Base-by-base conservation (phyloP, 2,329 filamentous ascomycete genomes). In the Alternaria conjuncta region DNA sequence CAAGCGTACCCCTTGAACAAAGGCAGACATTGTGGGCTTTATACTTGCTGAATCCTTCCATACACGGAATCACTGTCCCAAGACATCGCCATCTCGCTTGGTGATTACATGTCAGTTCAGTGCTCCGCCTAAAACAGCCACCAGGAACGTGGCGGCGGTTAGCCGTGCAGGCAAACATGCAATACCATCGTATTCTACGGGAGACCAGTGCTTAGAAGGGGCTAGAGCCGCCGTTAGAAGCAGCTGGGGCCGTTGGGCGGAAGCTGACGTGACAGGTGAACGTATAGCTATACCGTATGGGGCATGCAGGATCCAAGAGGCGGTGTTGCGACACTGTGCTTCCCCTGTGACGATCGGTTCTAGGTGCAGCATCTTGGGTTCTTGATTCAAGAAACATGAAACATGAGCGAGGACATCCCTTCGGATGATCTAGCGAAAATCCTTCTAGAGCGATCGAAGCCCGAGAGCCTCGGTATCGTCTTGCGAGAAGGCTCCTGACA, bases 1-100 rank as follows among this genome's bases (percentile, higher is more conserved):
- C 74, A 72, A 77, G 73, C 75, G 72, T 77, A 65, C 44, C 66
- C 43, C 65, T 66, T 59, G 44, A 66, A 45, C 41, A 12, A 60
- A 61, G 65, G 56, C 61, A 32, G 25, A 15, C 13, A 5, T 18
- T 57, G 53, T 45, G 23, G 43, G 54, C 70, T 68, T 74, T 76
- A 74, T 76, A 76, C 66, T 41, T 13, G 21, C 44, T 21, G 12
- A 12, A 47, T 26, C 44, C 45, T 53, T 41, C 49, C 43, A 20
- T 20, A 53, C 46, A 46, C 60, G 56, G 55, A 20, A 13, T 23
- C 32, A 49, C 28, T 28, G 13, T 44, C 51, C 51, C 47, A 12
- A 61, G 21, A 51, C 44, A 46, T 53, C 43, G 49, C 68, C 63
- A 70, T 71, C 63, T 71, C 69, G 66, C 71, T 70, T 69, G 63